Conservation (phyloP, 2,329 filamentous ascomycete genomes). For the Pestalotiopsis sp. region DNA sequence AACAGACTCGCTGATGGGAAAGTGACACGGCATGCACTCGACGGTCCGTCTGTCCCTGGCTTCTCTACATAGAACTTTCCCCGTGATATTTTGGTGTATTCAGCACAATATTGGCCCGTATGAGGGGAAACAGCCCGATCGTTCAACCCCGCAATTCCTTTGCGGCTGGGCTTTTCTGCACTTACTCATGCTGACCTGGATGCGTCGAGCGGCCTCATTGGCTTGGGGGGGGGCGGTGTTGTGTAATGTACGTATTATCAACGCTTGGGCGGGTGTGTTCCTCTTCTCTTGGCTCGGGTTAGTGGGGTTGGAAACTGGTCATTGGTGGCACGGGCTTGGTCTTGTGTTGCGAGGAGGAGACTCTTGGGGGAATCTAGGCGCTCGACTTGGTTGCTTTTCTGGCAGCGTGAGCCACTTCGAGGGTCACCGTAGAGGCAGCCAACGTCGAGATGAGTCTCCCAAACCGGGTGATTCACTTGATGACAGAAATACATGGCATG, state of each 20-base stretch:
- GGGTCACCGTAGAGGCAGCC: not conserved
- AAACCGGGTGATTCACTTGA: too few species aligned
- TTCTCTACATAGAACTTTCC: too few species aligned
- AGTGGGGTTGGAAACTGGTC: not conserved
- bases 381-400: not conserved
- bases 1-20: too few species aligned
- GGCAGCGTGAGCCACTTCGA: not conserved
- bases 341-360: too few species aligned
- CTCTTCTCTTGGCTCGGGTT: not conserved
- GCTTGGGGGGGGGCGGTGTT: conserved; percentile 6
- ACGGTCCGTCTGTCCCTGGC: too few species aligned
- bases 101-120: too few species aligned
- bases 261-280: not conserved
- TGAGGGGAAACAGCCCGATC: not conserved
- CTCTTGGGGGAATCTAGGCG: not conserved
- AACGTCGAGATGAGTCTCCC: not conserved
- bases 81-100: too few species aligned
- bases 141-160: not conserved
- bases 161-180: conserved; percentile 4
- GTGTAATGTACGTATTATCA: not conserved
- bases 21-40: too few species aligned
- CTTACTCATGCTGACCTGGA: conserved; percentile 7
- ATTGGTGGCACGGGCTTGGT: too few species aligned
- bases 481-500: not conserved
- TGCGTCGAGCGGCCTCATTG: conserved; percentile 11